Evolutionary conservation across 208 protist species (phyloP), one percentile per base, ranked within the genome.

Genomic region (Leishmania tropica): DNA sequence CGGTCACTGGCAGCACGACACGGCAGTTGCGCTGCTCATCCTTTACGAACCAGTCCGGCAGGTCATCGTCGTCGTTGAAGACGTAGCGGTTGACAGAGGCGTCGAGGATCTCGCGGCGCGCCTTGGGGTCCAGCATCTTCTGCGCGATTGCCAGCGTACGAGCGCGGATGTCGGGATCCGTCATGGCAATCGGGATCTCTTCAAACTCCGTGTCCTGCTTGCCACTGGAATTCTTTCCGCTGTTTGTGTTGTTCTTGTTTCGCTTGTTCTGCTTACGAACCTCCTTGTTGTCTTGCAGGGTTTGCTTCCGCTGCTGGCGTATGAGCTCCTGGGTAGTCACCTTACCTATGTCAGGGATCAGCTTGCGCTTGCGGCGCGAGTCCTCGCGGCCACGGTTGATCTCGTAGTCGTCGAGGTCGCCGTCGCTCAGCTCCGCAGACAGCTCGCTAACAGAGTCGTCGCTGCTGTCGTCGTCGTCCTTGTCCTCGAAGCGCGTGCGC

Each of bases 31-130:
- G 90, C 86, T 97, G 92, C 91, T 98, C 94, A 72, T 98, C 96
- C 85, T 96, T 93, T n/a, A 97, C 81, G 84, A 98, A 98, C 96
- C 96, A 98, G 76, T 97, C 91, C 5, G 96, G 96, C 56, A 98
- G 88, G 79, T 97, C 94, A 13, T 97, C 95, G 70, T 97, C 94
- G 78, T 97, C 93, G 89, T 96, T 95, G 89, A 91, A 95, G 48
- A 91, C 94, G 91, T 93, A 97, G 72, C 92, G 87, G 86, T 98
- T 97, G 24, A 98, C 90, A 28, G 91, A 92, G 48, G 92, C 94
- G 40, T 98, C 96, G 10, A 97, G 79, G 40, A 98, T 97, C n/a
- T 96, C 93, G 67, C 94, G 91, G 45, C 94, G 89, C 54, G 91
- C 83, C 72, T 93, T 92, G n/a, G 88, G 88, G 78, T 96, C 90